These are phyloP conservation scores for Globisporangium solare DNA, from an alignment of 352 stramenopile genomes.

Conservation along the genomic window DNA sequence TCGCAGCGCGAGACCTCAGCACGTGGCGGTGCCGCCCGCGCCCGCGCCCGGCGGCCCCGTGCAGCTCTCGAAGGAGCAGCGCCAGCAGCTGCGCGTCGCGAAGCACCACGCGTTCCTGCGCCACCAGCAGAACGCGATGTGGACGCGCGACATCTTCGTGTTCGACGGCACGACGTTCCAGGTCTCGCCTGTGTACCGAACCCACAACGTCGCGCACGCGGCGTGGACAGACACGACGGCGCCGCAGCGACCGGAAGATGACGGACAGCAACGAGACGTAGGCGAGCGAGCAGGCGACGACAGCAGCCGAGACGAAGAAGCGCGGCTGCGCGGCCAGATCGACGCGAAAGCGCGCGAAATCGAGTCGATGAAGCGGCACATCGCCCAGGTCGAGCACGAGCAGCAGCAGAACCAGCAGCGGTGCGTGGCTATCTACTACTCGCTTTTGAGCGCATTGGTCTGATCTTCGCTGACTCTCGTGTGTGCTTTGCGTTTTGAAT, in stretches of 20 bases:
- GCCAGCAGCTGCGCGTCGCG: constrained; percentile 38
- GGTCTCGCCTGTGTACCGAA: neutral
- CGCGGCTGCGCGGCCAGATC: constrained; percentile 5
- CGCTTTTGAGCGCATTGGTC: neutral
- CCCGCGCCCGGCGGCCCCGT: constrained; percentile 14
- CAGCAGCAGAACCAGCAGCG: constrained; percentile 17
- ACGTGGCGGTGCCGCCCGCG: constrained; percentile 34
- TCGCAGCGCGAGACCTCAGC: constrained; percentile 15
- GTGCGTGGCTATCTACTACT: constrained; percentile 11
- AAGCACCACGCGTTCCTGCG: constrained; percentile 58
- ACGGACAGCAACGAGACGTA: neutral
- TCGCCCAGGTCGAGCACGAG: constrained; percentile 13
- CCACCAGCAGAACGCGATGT: constrained; percentile 60
- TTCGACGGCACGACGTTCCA: constrained; percentile 10
- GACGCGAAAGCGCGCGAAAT: constrained; percentile 6
- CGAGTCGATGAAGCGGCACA: constrained; percentile 16
- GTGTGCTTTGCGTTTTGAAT: neutral
- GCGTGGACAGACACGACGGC: neutral
- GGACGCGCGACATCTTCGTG: constrained; percentile 34
- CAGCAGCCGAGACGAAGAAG: neutral
- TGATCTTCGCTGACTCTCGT: neutral
- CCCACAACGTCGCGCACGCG: neutral
- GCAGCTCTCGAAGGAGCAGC: constrained; percentile 40
- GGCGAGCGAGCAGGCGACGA: neutral
- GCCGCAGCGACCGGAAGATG: too few species aligned